Conservation (phyloP, 257 asterid genomes). For the Nicotiana sylvestris region DNA sequence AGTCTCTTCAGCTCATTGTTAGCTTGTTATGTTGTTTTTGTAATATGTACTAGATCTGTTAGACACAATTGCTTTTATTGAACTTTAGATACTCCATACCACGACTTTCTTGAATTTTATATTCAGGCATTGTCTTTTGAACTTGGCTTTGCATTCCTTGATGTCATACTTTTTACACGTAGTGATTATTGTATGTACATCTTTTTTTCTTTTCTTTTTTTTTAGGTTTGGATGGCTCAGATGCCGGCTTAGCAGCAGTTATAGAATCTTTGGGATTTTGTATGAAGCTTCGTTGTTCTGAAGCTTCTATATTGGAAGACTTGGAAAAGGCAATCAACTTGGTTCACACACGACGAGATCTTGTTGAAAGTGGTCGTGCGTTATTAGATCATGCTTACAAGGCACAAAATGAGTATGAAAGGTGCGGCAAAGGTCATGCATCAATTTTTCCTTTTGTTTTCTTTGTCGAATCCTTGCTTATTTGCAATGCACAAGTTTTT, state of each 20-base stretch:
- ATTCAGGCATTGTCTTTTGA: neutral
- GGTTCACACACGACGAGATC: constrained; percentile 85
- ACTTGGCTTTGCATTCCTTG: neutral
- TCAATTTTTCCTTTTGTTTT: constrained; percentile 3
- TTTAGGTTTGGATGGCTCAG: constrained; percentile 77
- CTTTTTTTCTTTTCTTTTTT: constrained; percentile 5
- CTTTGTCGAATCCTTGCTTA: neutral
- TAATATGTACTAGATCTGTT: neutral
- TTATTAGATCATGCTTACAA: constrained; percentile 89
- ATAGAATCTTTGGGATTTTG: constrained; percentile 94
- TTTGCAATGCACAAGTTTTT: neutral
- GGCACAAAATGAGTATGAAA: constrained; percentile 84
- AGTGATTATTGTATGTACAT: neutral
- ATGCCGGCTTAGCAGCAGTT: constrained; percentile 88
- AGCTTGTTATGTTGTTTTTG: neutral
- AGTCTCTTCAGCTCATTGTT: neutral
- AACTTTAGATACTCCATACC: constrained; percentile 1
- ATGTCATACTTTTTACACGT: neutral
- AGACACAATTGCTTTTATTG: neutral
- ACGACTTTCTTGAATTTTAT: neutral
- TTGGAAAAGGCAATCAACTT: constrained; percentile 82
- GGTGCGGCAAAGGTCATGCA: constrained; percentile 39
- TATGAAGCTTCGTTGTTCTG: constrained; percentile 93
- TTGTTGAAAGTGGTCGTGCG: constrained; percentile 91
- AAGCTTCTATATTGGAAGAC: constrained; percentile 90